Evolutionary conservation across 352 stramenopile species (phyloP).

Genomic region (Blastocystis sp.): DNA sequence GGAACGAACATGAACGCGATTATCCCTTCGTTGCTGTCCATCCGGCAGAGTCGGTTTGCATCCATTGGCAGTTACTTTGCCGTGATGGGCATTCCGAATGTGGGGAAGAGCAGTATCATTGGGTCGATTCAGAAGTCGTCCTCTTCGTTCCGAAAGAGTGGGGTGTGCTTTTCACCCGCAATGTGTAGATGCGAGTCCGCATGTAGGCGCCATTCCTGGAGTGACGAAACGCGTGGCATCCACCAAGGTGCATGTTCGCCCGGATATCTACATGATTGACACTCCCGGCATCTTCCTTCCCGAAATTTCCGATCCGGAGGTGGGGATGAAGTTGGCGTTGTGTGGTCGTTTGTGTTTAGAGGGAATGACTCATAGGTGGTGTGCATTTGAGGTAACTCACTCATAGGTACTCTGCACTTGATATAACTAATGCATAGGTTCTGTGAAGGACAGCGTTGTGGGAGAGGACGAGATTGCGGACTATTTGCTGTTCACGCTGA

Average conservation of each 20-base stretch:
- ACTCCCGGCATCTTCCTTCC: slow-evolving; percentile 87
- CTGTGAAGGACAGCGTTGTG: slow-evolving; percentile 86
- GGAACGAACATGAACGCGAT: slow-evolving; percentile 62
- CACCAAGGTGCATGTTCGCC: slow-evolving; percentile 81
- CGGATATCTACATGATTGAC: slow-evolving; percentile 86
- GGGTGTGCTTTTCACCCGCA: background rate
- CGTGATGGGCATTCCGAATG: slow-evolving; percentile 86
- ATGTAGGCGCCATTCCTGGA: slow-evolving; percentile 83
- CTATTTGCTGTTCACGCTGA: slow-evolving; percentile 86
- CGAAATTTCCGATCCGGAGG: slow-evolving; percentile 83
- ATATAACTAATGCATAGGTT: no score
- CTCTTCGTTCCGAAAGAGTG: slow-evolving; percentile 42
- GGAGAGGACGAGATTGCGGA: slow-evolving; percentile 85
- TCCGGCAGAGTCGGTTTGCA: slow-evolving; percentile 18
- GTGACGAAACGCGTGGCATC: slow-evolving; percentile 86
- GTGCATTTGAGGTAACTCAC: no score
- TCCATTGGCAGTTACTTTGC: slow-evolving; percentile 69
- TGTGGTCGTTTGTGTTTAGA: slow-evolving; percentile 74
- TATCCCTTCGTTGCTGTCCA: slow-evolving; percentile 24
- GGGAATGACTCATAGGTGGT: no score
- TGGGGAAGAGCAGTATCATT: slow-evolving; percentile 88
- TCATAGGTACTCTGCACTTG: no score
- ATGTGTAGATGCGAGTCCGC: slow-evolving; percentile 80
- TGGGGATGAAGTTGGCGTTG: slow-evolving; percentile 83
- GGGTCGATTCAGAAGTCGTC: slow-evolving; percentile 51